A percentile compares a stretch with the other conserved stretches of the same genome.
phyloP scores from a whole-genome alignment of 2,329 filamentous ascomycete species.

The Aspergillus costaricaensis region DNA sequence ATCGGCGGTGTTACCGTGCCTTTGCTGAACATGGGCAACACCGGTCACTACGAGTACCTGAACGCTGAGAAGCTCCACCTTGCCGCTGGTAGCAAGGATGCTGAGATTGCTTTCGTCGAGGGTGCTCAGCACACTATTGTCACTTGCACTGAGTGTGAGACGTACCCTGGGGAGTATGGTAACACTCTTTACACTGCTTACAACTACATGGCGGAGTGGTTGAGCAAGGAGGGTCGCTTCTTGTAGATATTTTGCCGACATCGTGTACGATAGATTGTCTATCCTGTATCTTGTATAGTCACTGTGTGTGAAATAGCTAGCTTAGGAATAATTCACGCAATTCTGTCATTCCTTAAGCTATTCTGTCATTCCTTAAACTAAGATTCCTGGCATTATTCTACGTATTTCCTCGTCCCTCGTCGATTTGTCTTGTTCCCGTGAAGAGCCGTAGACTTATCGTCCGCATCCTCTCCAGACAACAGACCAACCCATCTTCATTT shows the following conservation, averaged over 20 bases:
- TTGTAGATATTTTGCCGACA: not conserved
- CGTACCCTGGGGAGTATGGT: not conserved
- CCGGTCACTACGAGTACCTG: conserved; percentile 6
- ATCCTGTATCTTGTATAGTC: not conserved
- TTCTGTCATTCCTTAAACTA: too few relatives aligned
- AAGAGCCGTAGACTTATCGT: too few relatives aligned
- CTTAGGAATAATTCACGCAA: not conserved
- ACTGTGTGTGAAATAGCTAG: not conserved
- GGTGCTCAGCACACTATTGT: conserved; percentile 3
- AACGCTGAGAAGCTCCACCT: conserved; percentile 7
- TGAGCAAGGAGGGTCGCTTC: not conserved
- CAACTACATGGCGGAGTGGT: conserved; percentile 1
- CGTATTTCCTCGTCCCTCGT: not conserved
- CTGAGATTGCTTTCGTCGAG: not conserved
- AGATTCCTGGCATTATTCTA: too few relatives aligned
- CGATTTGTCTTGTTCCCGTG: not conserved
- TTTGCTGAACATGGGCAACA: not conserved
- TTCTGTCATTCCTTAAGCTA: too few relatives aligned
- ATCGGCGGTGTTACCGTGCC: not conserved
- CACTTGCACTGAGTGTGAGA: not conserved
- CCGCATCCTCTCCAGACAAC: too few relatives aligned
- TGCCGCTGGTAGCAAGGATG: not conserved
- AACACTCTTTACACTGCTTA: conserved; percentile 1
- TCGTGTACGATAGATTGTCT: not conserved
- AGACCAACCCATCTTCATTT: not conserved